Percentiles rank a stretch among this genome's conserved stretches.
These are phyloP conservation scores for Liriodendron chinense DNA, from an alignment of 164 flowering plant species.

Conservation along the genomic window DNA sequence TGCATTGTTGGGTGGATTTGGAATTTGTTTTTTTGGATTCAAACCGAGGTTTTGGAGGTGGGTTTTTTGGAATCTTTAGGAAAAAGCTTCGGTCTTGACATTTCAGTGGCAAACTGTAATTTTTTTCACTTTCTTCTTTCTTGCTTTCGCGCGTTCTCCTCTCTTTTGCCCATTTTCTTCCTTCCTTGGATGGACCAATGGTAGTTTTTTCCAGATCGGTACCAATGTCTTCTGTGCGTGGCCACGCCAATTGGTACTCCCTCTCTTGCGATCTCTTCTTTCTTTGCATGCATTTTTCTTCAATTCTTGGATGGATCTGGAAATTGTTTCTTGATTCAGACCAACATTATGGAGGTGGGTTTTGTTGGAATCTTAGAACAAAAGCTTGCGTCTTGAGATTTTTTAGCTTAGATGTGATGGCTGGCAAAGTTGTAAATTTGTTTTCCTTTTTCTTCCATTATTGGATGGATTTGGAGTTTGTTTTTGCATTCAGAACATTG, in stretches of 20 bases:
- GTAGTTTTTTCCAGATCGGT: background rate
- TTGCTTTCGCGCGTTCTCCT: background rate
- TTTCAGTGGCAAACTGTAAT: background rate
- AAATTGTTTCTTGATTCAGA: constrained; percentile 10
- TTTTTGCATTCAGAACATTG: too few relatives aligned
- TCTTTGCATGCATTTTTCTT: background rate
- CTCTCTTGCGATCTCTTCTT: background rate
- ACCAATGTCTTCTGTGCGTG: background rate
- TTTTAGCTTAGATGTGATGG: background rate
- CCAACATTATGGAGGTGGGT: constrained; percentile 24
- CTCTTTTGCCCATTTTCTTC: background rate
- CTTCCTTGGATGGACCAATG: background rate
- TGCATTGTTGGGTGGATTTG: too few relatives aligned
- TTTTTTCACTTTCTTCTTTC: background rate
- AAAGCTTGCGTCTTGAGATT: background rate
- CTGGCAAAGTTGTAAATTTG: constrained; percentile 19
- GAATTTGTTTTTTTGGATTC: too few relatives aligned
- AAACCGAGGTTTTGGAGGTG: too few relatives aligned
- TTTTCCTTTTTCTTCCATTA: background rate
- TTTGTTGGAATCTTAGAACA: background rate
- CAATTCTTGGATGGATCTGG: background rate
- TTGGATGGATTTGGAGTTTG: too few relatives aligned
- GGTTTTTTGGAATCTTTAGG: too few relatives aligned
- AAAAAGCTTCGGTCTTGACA: too few relatives aligned
- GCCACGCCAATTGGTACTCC: background rate